phyloP scores from a whole-genome alignment of 1,284 basidiomycete species.

The Ceratobasidium sp. region DNA sequence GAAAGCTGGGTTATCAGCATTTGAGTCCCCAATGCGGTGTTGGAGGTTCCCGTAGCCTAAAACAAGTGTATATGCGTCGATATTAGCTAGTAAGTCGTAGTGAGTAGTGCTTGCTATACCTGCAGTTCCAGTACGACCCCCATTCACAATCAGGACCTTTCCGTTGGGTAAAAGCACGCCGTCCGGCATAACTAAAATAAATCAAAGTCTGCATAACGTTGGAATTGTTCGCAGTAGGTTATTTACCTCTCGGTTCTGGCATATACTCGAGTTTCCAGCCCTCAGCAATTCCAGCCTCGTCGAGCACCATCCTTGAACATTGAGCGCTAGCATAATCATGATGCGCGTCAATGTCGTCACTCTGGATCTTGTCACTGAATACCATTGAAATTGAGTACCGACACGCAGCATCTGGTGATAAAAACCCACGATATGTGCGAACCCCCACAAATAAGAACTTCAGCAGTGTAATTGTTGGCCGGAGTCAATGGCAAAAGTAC shows the following conservation, averaged over 20 bases:
- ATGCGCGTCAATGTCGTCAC: conserved; percentile 12
- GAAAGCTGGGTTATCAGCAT: conserved; percentile 21
- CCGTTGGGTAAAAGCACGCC: conserved; percentile 21
- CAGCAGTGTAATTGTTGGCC: conserved; percentile 23
- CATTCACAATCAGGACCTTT: conserved; percentile 23
- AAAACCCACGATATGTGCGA: conserved; percentile 22
- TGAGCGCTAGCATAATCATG: conserved; percentile 34
- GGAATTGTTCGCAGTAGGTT: background rate
- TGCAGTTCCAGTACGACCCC: conserved; percentile 23
- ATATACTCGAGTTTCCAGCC: conserved; percentile 26
- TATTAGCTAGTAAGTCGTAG: background rate
- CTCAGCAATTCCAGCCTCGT: conserved; percentile 14
- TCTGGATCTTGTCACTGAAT: background rate
- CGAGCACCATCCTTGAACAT: conserved; percentile 20
- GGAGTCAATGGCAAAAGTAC: conserved; percentile 22
- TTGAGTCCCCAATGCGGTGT: conserved; percentile 26
- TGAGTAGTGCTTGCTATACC: background rate
- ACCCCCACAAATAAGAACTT: conserved; percentile 19
- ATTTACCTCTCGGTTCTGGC: conserved; percentile 23
- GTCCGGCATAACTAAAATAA: conserved; percentile 18
- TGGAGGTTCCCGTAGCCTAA: conserved; percentile 10
- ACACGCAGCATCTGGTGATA: background rate
- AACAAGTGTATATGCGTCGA: too few relatives aligned
- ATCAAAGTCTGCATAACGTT: background rate
- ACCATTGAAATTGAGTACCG: background rate